These are phyloP conservation scores for Diaporthe aspalathi DNA, from an alignment of 2,329 filamentous ascomycete genomes.

Conservation along the genomic window DNA sequence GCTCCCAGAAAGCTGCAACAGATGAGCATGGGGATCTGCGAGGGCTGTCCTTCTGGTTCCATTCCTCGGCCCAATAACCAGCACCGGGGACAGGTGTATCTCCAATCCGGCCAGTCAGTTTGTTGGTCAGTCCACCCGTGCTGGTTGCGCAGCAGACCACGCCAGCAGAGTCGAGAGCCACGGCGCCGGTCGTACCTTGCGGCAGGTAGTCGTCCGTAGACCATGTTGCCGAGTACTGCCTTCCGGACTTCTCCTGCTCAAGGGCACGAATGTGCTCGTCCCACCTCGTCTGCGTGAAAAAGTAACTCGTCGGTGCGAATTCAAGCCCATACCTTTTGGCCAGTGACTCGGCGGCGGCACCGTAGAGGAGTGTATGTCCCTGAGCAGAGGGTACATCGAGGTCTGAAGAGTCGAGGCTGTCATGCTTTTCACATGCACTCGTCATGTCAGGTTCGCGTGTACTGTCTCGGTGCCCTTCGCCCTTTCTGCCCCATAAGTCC, in stretches of 20 bases:
- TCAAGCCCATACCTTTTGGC: slow-evolving; percentile 77
- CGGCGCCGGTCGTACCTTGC: slow-evolving; percentile 86
- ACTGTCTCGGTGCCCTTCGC: slow-evolving; percentile 30
- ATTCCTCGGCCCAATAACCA: slow-evolving; percentile 92
- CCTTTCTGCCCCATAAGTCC: slow-evolving; percentile 59
- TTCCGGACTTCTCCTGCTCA: slow-evolving; percentile 57
- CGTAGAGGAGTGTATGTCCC: slow-evolving; percentile 77
- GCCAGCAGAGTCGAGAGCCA: slow-evolving; percentile 82
- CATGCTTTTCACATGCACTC: slow-evolving; percentile 48
- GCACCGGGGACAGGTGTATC: slow-evolving; percentile 87
- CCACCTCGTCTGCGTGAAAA: slow-evolving; percentile 80
- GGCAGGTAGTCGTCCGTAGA: slow-evolving; percentile 75
- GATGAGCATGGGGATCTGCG: slow-evolving; percentile 35
- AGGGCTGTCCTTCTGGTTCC: slow-evolving; percentile 64
- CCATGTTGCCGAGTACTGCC: slow-evolving; percentile 60
- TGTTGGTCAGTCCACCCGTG: slow-evolving; percentile 88
- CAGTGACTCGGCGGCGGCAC: slow-evolving; percentile 74
- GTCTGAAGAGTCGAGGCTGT: slow-evolving; percentile 23
- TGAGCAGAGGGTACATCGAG: slow-evolving; percentile 67
- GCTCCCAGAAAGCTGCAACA: slow-evolving; percentile 36
- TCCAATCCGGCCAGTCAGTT: slow-evolving; percentile 84
- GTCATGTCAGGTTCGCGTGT: slow-evolving; percentile 37
- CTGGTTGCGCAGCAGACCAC: slow-evolving; percentile 76
- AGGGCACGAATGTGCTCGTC: slow-evolving; percentile 72
- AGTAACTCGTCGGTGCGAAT: slow-evolving; percentile 77